Base-by-base conservation (phyloP, 495 filamentous ascomycete genomes). In the Hyaloscypha hepaticicola region DNA sequence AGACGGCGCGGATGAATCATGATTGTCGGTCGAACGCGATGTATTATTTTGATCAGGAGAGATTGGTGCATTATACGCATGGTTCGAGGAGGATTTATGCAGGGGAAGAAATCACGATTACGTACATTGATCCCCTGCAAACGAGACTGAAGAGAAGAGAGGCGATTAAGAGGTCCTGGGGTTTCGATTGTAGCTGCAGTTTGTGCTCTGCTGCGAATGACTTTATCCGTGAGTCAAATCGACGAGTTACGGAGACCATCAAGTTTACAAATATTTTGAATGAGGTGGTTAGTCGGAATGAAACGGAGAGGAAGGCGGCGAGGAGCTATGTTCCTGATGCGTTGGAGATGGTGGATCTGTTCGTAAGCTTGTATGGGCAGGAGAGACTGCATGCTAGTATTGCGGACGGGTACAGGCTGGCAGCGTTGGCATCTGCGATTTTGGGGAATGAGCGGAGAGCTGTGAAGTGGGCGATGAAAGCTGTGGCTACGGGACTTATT, bases 311-410 rank as follows among this genome's bases (percentile, higher is more conserved):
- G 26, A 14, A 28, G 34, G 61, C n/a, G 11, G 29, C 8, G 19
- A n/a, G 22, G 41, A 55, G 33, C 12, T 24, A 24, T 11, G 64
- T 60, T 7, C 25, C 24, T 2, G 69, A 27, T 16, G 59, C 38
- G 5, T 49, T 65, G n/a, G 58, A 71, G 34, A 53, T 71, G 33
- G 70, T 68, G 1, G 71, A 73, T 38, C 56, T 55, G 14, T n/a
- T 75, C 21, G 24, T 75, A 1, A 55, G 65, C 27, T 55, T 72
- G 58, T 73, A 71, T 58, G 68, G 68, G 19, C 61, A 71, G 38
- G 70, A 75, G 52, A 72, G 70, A 25, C 56, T 75, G 7, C 61
- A 71, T 55, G 70, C 65, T 1, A 69, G 70, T 59, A 61, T 75
- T 16, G 66, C 69, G 24, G 66, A 70, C 28, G 71, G 66, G 4